phyloP scores from a whole-genome alignment of 495 filamentous ascomycete genomes.

The Melanomma pulvis-pyrius region DNA sequence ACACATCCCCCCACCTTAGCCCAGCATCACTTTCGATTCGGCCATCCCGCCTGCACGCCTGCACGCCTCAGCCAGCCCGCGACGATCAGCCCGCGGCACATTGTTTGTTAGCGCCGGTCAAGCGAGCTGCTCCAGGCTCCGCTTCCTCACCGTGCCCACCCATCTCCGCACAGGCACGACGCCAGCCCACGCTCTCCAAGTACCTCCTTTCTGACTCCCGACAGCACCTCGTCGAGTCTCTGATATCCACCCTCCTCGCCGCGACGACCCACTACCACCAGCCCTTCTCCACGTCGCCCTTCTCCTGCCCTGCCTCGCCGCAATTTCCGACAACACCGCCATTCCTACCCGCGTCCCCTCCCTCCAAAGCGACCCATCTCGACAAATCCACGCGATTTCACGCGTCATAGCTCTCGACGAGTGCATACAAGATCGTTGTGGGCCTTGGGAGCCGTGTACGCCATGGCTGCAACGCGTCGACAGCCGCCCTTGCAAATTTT shows the following conservation, averaged over 20 bases:
- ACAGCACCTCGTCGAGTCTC: background rate
- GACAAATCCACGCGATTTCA: slow-evolving; percentile 38
- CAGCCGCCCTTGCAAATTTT: slow-evolving; percentile 64
- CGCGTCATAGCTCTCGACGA: slow-evolving; percentile 36
- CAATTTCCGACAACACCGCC: slow-evolving; percentile 26
- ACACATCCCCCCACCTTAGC: background rate
- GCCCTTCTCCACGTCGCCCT: background rate
- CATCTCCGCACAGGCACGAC: slow-evolving; percentile 7
- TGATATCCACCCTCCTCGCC: background rate
- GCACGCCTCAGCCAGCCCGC: slow-evolving; percentile 5
- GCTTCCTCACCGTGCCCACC: slow-evolving; percentile 24
- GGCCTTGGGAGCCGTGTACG: slow-evolving; percentile 24
- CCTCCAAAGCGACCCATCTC: slow-evolving; percentile 7
- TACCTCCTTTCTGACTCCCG: slow-evolving; percentile 20
- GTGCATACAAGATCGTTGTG: slow-evolving; percentile 14
- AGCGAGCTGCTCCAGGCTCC: slow-evolving; percentile 15
- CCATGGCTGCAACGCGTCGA: slow-evolving; percentile 69
- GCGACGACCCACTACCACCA: slow-evolving; percentile 2
- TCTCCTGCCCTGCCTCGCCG: slow-evolving; percentile 17
- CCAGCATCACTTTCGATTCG: slow-evolving; percentile 5
- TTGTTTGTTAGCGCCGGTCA: slow-evolving; percentile 30
- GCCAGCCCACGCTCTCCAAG: slow-evolving; percentile 15
- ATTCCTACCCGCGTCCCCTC: slow-evolving; percentile 11
- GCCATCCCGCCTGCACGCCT: background rate
- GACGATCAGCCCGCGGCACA: background rate